Evolutionary conservation across 352 stramenopile genomes (phyloP), one percentile per base, ranked within the genome.

Genomic region (Blastocystis sp.): DNA sequence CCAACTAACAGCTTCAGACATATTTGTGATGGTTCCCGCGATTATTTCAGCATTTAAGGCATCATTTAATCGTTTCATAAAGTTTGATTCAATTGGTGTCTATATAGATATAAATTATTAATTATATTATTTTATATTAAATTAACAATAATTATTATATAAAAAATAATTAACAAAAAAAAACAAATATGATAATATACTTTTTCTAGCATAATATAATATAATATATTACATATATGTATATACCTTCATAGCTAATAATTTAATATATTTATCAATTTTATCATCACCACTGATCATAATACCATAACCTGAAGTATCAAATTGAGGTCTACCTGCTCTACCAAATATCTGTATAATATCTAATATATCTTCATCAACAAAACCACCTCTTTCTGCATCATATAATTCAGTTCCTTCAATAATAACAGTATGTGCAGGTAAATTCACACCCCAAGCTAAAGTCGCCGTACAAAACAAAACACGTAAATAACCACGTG

Each of bases 261-360:
- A 19, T 13, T 42, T 39, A 47, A 42, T 42, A 28, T 54, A 62
- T 19, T 46, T 49, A 18, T 79, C 73, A 3, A 90, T 67, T 48
- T 88, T 76, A 28, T 88, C 78, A 58, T 95, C 79, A 39, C 85
- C 89, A 2, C 91, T 97, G 49, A 99, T 91, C n/a, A 99, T 68
- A 49, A 92, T 91, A 4, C 88, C 92, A 67, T 98, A 88, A 62
- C 92, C 92, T 44, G 76, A 87, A n/a, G 76, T 93, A 65, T 98
- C 92, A 70, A 94, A 99, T 75, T 97, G 88, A n/a, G 90, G 90
- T 27, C 91, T 78, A 41, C 91, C 90, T 2, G 90, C 90, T 48
- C 91, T 77, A 37, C 91, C 92, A 67, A 99, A 99, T 67, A 97
- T 96, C 73, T 99, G 92, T 71, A 96, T 89, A n/a, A 99, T 88